These are phyloP conservation scores for Diaporthe eres DNA, from an alignment of 2,329 filamentous ascomycete species.

Conservation along the genomic window DNA sequence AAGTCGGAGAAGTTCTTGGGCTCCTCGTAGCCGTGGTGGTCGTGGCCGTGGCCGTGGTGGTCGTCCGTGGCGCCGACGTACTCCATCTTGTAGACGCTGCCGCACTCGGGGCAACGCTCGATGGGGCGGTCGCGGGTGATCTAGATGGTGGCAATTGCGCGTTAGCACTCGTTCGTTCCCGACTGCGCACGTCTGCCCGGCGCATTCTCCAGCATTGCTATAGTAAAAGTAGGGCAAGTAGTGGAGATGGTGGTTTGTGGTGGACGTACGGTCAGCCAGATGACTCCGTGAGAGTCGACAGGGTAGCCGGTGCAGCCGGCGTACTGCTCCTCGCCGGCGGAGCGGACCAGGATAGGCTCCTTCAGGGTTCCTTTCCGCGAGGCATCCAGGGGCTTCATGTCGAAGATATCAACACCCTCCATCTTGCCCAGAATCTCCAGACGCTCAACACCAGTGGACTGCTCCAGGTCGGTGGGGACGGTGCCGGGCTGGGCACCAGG, in stretches of 20 bases:
- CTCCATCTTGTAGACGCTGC: slow-evolving; percentile 97
- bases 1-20: slow-evolving; percentile 98
- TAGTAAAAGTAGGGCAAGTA: background rate
- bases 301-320: slow-evolving; percentile 95
- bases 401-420: slow-evolving; percentile 97
- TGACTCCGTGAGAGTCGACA: slow-evolving; percentile 89
- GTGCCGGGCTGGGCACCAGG: slow-evolving; percentile 87
- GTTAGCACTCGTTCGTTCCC: slow-evolving; percentile 16
- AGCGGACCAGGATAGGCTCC: slow-evolving; percentile 91
- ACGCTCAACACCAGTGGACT: slow-evolving; percentile 97
- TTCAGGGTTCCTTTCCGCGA: slow-evolving; percentile 90
- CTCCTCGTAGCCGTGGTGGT: slow-evolving; percentile 79
- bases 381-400: slow-evolving; percentile 96
- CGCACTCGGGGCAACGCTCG: slow-evolving; percentile 97
- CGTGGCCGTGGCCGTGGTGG: slow-evolving; percentile 63
- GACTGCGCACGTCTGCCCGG: background rate
- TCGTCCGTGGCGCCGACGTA: slow-evolving; percentile 85
- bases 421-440: slow-evolving; percentile 99
- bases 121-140: slow-evolving; percentile 90
- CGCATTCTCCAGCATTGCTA: background rate
- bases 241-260: background rate
- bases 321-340: slow-evolving; percentile 96
- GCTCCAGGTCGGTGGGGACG: slow-evolving; percentile 94
- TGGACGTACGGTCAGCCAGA: slow-evolving; percentile 87
- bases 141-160: slow-evolving; percentile 57